Conservation (phyloP, 139 green algal genomes). For the Closterium sp. region DNA sequence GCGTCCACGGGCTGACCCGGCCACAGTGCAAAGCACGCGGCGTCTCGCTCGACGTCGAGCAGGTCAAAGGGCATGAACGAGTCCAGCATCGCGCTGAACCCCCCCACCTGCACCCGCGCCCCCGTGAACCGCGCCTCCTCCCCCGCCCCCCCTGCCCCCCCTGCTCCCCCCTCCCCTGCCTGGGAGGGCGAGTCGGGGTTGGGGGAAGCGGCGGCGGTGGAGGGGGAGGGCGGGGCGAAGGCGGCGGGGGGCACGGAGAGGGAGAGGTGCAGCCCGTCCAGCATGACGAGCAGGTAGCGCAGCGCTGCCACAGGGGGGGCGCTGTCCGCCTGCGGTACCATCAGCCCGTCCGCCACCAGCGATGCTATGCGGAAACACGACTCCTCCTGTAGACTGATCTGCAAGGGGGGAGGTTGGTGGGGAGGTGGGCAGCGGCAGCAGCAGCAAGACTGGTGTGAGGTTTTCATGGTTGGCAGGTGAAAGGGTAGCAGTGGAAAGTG, state of each 20-base stretch:
- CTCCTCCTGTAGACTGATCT: conserved; percentile 48
- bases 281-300: conserved; percentile 7
- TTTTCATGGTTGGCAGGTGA: too few species aligned
- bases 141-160: background rate
- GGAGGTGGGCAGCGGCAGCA: background rate
- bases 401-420: background rate
- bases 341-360: conserved; percentile 35
- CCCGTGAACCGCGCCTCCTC: conserved; percentile 44
- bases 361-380: conserved; percentile 47
- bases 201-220: background rate
- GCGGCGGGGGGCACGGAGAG: conserved; percentile 14
- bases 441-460: too few species aligned
- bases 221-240: background rate
- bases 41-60: conserved; percentile 40
- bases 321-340: background rate
- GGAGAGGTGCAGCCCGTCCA: conserved; percentile 33
- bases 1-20: conserved; percentile 33
- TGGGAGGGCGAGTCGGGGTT: background rate
- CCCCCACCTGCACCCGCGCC: conserved; percentile 18
- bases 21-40: conserved; percentile 43
- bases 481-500: background rate
- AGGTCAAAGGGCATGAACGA: conserved; percentile 26
- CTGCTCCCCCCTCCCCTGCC: background rate
- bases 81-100: conserved; percentile 27
- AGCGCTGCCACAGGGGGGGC: background rate